phyloP scores from a whole-genome alignment of 768 basidiomycete species.

The Baorangia bicolor region DNA sequence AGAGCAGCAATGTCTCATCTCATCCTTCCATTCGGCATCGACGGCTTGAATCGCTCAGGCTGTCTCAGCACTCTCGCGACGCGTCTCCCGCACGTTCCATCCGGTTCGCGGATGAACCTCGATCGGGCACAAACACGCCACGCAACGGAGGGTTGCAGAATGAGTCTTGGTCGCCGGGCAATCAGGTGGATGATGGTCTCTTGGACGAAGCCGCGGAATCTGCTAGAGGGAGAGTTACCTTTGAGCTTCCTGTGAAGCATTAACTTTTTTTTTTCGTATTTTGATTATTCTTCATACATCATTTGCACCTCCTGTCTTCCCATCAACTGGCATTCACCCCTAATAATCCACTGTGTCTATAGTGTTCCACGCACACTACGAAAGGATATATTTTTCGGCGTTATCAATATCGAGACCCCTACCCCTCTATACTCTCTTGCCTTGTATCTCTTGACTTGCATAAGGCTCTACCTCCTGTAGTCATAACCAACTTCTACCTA shows the following conservation, averaged over 20 bases:
- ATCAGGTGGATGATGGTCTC: constrained; percentile 7
- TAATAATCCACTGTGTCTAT: constrained; percentile 4
- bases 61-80: constrained; percentile 32
- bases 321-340: background rate
- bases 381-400: constrained; percentile 1
- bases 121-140: constrained; percentile 21
- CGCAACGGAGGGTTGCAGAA: constrained; percentile 18
- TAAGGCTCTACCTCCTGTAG: constrained; percentile 6
- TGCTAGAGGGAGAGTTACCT: constrained; percentile 15
- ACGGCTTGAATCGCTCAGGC: constrained; percentile 30
- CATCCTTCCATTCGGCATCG: constrained; percentile 29
- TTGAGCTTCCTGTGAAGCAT: constrained; percentile 19
- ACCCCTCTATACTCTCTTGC: background rate
- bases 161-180: constrained; percentile 14
- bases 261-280: background rate
- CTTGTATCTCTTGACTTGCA: background rate
- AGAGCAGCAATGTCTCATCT: constrained; percentile 9
- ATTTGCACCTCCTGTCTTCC: background rate
- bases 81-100: constrained; percentile 48
- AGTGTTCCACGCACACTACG: background rate
- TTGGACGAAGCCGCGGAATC: constrained; percentile 18
- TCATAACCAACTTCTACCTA: background rate
- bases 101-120: constrained; percentile 43
- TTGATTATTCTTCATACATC: background rate
- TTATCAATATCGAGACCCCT: background rate